A percentile compares a stretch with the other conserved stretches of the same genome.
Evolutionary conservation across 352 stramenopile genomes (phyloP).

Genomic region (Globisporangium alternatum): DNA sequence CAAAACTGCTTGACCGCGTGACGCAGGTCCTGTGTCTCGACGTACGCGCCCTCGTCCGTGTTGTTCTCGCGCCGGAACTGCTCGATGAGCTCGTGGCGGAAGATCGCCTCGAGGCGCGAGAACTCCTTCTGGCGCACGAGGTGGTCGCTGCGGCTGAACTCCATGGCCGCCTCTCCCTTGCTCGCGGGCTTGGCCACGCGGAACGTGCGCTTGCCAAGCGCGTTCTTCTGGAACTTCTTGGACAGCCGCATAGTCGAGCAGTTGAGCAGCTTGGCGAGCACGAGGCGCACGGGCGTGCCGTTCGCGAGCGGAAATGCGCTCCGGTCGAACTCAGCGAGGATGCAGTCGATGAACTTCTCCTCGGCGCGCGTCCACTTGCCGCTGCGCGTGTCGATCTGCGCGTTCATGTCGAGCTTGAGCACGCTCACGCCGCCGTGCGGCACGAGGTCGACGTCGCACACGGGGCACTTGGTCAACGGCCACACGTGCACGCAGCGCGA

Average conservation of each 20-base stretch:
- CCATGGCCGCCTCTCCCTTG: constrained; percentile 62
- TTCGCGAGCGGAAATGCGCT: constrained; percentile 73
- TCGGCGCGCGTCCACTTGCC: constrained; percentile 85
- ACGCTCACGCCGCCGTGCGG: constrained; percentile 48
- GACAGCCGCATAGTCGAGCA: constrained; percentile 88
- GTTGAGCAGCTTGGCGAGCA: constrained; percentile 84
- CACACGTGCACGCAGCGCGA: constrained; percentile 81
- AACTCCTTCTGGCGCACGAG: constrained; percentile 65
- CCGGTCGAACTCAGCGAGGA: constrained; percentile 80
- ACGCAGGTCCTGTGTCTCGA: constrained; percentile 69
- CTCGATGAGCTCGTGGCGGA: constrained; percentile 79
- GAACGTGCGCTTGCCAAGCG: constrained; percentile 83
- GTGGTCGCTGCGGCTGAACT: constrained; percentile 71
- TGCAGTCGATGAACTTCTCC: constrained; percentile 84
- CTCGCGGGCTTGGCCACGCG: constrained; percentile 54
- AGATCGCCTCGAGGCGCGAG: constrained; percentile 65
- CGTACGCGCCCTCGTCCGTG: constrained; percentile 65
- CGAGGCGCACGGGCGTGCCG: constrained; percentile 78
- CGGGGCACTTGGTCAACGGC: constrained; percentile 62
- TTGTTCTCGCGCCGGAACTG: constrained; percentile 84
- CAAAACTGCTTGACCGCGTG: constrained; percentile 84
- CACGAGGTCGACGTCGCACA: constrained; percentile 46
- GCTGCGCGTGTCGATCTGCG: constrained; percentile 61
- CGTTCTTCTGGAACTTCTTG: constrained; percentile 90
- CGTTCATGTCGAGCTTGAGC: constrained; percentile 70